Evolutionary conservation across 257 asterid species (phyloP).

Genomic region (Hygrophila difformis): DNA sequence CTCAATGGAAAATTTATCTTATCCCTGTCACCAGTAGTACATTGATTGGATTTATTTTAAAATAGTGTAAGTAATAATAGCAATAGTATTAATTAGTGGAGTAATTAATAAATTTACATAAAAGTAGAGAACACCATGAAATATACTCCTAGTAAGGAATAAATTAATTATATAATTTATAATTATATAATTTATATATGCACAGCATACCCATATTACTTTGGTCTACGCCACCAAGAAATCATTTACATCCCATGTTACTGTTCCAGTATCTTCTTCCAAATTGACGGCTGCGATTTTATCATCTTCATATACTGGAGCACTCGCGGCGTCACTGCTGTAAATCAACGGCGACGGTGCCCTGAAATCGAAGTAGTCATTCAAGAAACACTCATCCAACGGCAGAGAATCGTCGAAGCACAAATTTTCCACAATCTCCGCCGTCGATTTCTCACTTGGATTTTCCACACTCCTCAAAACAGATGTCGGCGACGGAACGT

Average conservation of each 20-base stretch:
- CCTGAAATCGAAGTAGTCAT: conserved; percentile 26
- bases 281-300: conserved; percentile 12
- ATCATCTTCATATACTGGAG: conserved; percentile 3
- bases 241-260: conserved; percentile 32
- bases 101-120: too few relatives aligned
- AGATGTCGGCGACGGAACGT: conserved; percentile 43
- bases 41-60: too few relatives aligned
- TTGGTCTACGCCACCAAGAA: too few relatives aligned
- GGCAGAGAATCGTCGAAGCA: conserved; percentile 22
- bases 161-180: too few relatives aligned
- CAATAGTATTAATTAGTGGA: too few relatives aligned
- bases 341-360: conserved; percentile 34
- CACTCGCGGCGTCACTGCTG: conserved; percentile 15
- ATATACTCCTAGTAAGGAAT: too few relatives aligned
- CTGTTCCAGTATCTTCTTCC: conserved; percentile 22
- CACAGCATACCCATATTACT: too few relatives aligned
- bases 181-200: too few relatives aligned
- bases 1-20: too few relatives aligned
- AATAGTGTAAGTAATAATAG: too few relatives aligned
- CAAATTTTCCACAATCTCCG: conserved; percentile 5
- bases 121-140: too few relatives aligned
- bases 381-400: conserved; percentile 30
- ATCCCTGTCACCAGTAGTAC: too few relatives aligned
- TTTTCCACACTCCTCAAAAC: conserved; percentile 27
- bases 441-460: conserved; percentile 3